phyloP scores from a whole-genome alignment of 768 basidiomycete species.

The Lentinula lateritia region DNA sequence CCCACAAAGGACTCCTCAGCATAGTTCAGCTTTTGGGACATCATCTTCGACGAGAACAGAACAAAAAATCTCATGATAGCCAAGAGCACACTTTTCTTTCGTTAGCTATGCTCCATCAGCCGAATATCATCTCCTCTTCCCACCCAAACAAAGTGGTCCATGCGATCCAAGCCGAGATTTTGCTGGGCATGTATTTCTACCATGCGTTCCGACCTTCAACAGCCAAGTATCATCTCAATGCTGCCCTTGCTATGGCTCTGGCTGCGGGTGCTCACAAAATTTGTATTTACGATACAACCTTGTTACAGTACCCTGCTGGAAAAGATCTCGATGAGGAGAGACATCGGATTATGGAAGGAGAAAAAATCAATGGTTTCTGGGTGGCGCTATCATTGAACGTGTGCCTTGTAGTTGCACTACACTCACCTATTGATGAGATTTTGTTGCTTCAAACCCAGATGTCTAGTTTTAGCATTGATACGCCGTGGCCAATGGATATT shows the following conservation, averaged over 20 bases:
- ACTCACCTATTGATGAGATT: neutral
- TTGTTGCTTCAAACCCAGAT: neutral
- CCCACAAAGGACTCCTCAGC: neutral
- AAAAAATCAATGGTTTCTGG: neutral
- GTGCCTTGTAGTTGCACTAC: neutral
- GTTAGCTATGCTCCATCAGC: neutral
- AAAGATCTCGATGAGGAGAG: neutral
- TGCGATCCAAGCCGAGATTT: neutral
- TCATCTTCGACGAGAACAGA: neutral
- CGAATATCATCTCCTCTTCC: neutral
- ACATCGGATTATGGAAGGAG: neutral
- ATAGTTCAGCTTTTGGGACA: neutral
- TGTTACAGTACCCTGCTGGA: neutral
- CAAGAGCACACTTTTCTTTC: neutral
- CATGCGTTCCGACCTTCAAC: neutral
- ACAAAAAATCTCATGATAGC: neutral
- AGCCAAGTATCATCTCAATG: neutral
- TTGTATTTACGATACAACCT: neutral
- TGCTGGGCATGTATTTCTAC: neutral
- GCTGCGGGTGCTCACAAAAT: neutral
- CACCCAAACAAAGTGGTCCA: neutral
- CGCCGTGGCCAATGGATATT: neutral
- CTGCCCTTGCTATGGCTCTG: neutral
- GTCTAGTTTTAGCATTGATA: neutral
- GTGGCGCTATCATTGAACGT: neutral